These are phyloP conservation scores for Leucocoprinus sp. DNA, from an alignment of 768 basidiomycete genomes.

Conservation along the genomic window DNA sequence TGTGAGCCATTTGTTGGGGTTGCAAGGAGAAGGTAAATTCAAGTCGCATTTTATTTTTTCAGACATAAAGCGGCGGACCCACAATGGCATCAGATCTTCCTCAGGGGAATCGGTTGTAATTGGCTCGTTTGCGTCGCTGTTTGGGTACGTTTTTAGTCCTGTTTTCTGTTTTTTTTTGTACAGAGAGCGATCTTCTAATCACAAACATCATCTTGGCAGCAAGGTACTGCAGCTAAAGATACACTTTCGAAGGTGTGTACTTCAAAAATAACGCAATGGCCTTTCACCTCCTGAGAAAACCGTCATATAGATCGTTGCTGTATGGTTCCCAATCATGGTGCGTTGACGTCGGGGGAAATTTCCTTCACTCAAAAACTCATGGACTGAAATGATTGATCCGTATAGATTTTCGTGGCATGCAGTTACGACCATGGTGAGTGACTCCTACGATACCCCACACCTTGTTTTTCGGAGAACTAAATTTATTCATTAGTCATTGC, in stretches of 20 bases:
- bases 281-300: no score
- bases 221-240: constrained; percentile 60
- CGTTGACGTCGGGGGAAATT: constrained; percentile 6
- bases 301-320: constrained; percentile 51
- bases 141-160: constrained; percentile 42
- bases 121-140: constrained; percentile 69
- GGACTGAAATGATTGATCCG: not conserved
- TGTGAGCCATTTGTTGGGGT: constrained; percentile 46
- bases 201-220: constrained; percentile 29
- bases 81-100: constrained; percentile 64
- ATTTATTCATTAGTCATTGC: constrained; percentile 42
- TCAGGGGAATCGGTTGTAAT: constrained; percentile 69
- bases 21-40: no score
- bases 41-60: not conserved
- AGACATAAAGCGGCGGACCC: constrained; percentile 61
- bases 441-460: not conserved
- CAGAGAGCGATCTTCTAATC: not conserved
- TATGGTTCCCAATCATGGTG: constrained; percentile 75
- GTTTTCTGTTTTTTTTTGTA: not conserved
- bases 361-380: not conserved
- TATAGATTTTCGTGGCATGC: constrained; percentile 61
- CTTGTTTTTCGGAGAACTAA: not conserved
- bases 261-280: not conserved
- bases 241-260: constrained; percentile 53
- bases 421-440: constrained; percentile 60